Conservation (phyloP, 805 yeast genomes). For the Blastobotrys parvus region DNA sequence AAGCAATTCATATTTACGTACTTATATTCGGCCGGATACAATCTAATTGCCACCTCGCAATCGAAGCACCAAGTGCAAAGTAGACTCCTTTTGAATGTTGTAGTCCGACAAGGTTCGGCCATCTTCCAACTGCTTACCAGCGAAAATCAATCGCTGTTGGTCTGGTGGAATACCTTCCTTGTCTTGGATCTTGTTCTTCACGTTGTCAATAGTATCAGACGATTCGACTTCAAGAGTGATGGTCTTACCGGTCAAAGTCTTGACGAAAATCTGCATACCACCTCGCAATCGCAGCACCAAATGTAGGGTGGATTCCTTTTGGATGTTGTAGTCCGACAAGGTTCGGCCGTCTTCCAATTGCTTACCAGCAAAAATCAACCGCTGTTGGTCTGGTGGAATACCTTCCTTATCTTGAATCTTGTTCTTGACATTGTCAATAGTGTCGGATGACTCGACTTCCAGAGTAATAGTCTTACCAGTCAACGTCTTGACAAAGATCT, state of each 20-base stretch:
- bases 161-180: slow-evolving; percentile 99
- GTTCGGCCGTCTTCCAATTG: slow-evolving; percentile 95
- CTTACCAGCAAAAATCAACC: slow-evolving; percentile 92
- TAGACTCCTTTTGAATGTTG: slow-evolving; percentile 99
- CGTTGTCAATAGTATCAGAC: slow-evolving; percentile 97
- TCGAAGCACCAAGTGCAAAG: slow-evolving; percentile 92
- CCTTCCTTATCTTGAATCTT: slow-evolving; percentile 96
- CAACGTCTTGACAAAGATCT: slow-evolving; percentile 73
- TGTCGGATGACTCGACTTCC: slow-evolving; percentile 89
- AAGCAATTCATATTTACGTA: too few species aligned
- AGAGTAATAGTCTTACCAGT: slow-evolving; percentile 87
- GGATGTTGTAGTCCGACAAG: slow-evolving; percentile 87
- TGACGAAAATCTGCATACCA: slow-evolving; percentile 86
- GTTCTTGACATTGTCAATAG: slow-evolving; percentile 88
- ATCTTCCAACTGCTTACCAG: slow-evolving; percentile 99
- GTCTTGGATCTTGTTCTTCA: slow-evolving; percentile 97
- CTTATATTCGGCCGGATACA: too few species aligned
- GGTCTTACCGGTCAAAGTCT: slow-evolving; percentile 98
- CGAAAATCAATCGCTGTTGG: slow-evolving; percentile 98
- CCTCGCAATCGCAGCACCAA: slow-evolving; percentile 83
- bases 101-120: slow-evolving; percentile 98
- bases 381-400: slow-evolving; percentile 94
- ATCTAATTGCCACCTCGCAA: slow-evolving; percentile 81
- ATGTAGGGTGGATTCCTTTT: slow-evolving; percentile 83
- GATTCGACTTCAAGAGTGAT: slow-evolving; percentile 98